Evolutionary conservation across 2,329 filamentous ascomycete species (phyloP), one percentile per base, ranked within the genome.

Genomic region (Xylaria sp.): DNA sequence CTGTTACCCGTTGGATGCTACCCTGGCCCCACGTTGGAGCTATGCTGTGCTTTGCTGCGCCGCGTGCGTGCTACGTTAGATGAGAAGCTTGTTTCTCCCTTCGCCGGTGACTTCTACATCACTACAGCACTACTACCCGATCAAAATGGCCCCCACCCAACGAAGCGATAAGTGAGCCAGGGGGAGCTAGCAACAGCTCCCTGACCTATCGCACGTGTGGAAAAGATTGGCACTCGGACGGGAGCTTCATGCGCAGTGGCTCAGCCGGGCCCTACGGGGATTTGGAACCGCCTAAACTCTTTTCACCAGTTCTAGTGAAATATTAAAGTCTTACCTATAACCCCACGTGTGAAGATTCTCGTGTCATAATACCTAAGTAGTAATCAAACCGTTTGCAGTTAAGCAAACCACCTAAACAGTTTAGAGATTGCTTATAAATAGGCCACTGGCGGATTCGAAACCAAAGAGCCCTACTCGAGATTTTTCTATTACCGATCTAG

Each of bases 271-370:
- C 30, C 7, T 9, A 39, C n/a, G 10, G 32, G 12, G 23, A 46
- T 66, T 66, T 53, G 59, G 45, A 66, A 56, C 43, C 20, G 12
- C 9, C 34, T 25, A 59, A 55, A 58, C 55, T 58, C 39, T 41
- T 43, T 30, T 25, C 23, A 48, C 15, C 32, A 10, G 43, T 39
- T 15, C 18, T 23, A 56, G 20, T 3, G 30, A 39, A 25, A 34
- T 34, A 25, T 39, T 39, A 18, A 32, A 34, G 10, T 13, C 32
- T 34, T 53, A 10, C 30, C 7, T 15, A 10, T 53, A 34, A 15
- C 25, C 46, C 13, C 50, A 32, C 12, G 5, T 20, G 28, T 53
- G n/a, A 13, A 55, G 52, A 55, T 15, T 9, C 52, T 55, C 52
- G 30, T 55, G 23, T 55, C 32, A 4, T 53, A 36, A n/a, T n/a